Evolutionary conservation across 768 basidiomycete genomes (phyloP).

Genomic region (Boletus rubroflammeus): DNA sequence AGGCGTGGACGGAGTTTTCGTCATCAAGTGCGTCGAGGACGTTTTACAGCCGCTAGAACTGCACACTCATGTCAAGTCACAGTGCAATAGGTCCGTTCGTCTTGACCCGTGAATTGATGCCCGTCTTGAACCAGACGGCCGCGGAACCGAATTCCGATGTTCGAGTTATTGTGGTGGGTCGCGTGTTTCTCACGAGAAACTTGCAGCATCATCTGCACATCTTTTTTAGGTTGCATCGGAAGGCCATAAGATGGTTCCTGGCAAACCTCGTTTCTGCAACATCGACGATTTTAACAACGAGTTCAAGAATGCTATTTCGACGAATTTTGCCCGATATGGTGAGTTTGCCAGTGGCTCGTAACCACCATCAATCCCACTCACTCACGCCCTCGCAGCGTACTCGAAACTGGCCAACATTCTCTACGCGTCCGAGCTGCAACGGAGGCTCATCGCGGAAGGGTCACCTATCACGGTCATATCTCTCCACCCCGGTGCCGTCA

Average conservation of each 20-base stretch:
- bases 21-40: conserved; percentile 40
- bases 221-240: conserved; percentile 34
- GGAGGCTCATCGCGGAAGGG: conserved; percentile 32
- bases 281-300: conserved; percentile 37
- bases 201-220: background rate
- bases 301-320: conserved; percentile 21
- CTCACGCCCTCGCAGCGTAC: conserved; percentile 31
- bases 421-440: conserved; percentile 49
- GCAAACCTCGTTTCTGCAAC: conserved; percentile 25
- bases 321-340: conserved; percentile 34
- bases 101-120: conserved; percentile 52
- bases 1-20: conserved; percentile 39
- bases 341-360: background rate
- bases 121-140: conserved; percentile 50
- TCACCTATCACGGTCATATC: conserved; percentile 29
- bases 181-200: background rate
- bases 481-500: conserved; percentile 31
- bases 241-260: conserved; percentile 20
- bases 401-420: conserved; percentile 52
- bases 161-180: conserved; percentile 53
- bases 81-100: conserved; percentile 54
- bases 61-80: background rate
- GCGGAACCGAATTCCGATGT: conserved; percentile 49
- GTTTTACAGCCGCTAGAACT: background rate
- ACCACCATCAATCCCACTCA: background rate